Evolutionary conservation across 352 stramenopile species (phyloP).

Genomic region (Globisporangium echinulatum): DNA sequence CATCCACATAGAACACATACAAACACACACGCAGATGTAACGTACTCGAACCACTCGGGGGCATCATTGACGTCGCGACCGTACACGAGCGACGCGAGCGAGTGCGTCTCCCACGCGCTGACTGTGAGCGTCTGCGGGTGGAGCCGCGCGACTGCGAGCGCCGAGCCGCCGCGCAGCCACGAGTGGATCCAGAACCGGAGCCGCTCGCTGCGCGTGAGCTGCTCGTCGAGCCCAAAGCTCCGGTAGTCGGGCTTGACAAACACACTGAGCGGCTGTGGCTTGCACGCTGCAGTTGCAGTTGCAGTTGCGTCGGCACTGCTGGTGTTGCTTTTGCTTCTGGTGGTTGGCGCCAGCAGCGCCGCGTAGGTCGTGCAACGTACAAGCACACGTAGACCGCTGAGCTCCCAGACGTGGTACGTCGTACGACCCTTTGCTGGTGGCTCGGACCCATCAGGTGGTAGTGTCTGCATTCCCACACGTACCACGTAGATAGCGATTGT

Average conservation of each 20-base stretch:
- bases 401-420: slow-evolving; percentile 63
- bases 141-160: slow-evolving; percentile 42
- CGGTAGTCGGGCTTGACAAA: slow-evolving; percentile 72
- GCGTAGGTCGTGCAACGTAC: slow-evolving; percentile 44
- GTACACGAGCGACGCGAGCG: slow-evolving; percentile 37
- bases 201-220: slow-evolving; percentile 52
- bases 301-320: not conserved
- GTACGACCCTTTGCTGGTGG: slow-evolving; percentile 9
- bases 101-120: slow-evolving; percentile 39
- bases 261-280: slow-evolving; percentile 32
- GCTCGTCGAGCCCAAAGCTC: slow-evolving; percentile 40
- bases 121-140: slow-evolving; percentile 25
- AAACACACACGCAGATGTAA: slow-evolving; percentile 5
- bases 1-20: not conserved
- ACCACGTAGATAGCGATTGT: no score
- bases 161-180: slow-evolving; percentile 63
- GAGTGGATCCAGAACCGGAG: slow-evolving; percentile 69
- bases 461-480: no score
- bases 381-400: slow-evolving; percentile 47
- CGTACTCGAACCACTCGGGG: slow-evolving; percentile 55
- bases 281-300: not conserved
- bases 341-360: slow-evolving; percentile 8
- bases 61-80: slow-evolving; percentile 23
- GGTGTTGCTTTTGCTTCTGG: not conserved
- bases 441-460: not conserved